Evolutionary conservation across 108 stramenopile species (phyloP).

Genomic region (Fragilariopsis cylindrus): DNA sequence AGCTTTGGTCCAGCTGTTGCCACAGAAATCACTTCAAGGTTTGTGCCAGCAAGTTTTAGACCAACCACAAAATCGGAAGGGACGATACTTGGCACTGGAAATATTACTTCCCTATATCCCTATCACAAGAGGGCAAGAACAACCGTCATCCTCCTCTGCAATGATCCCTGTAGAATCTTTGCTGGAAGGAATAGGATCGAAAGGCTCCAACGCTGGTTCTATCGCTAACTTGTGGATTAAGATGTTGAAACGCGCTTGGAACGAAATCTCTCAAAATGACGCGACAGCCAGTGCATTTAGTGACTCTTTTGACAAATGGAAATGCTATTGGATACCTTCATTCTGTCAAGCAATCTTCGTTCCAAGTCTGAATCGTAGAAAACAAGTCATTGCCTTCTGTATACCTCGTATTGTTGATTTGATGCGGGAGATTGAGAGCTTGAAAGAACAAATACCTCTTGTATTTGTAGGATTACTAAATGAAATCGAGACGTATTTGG

Average conservation of each 20-base stretch:
- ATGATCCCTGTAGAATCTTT: constrained; percentile 30
- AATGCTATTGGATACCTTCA: constrained; percentile 43
- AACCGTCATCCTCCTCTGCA: background rate
- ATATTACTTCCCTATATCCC: constrained; percentile 46
- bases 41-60: constrained; percentile 38
- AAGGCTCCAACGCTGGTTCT: constrained; percentile 47
- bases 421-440: constrained; percentile 17
- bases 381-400: constrained; percentile 56
- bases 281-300: background rate
- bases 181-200: constrained; percentile 53
- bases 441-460: constrained; percentile 21
- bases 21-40: constrained; percentile 12
- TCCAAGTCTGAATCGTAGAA: constrained; percentile 32
- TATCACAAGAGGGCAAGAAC: background rate
- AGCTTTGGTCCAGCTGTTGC: constrained; percentile 39
- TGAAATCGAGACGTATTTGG: constrained; percentile 17
- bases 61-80: constrained; percentile 59
- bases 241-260: constrained; percentile 28
- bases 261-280: constrained; percentile 10
- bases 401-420: constrained; percentile 38
- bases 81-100: constrained; percentile 64
- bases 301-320: constrained; percentile 30
- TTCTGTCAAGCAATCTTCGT: constrained; percentile 42
- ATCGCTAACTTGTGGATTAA: constrained; percentile 66
- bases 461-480: constrained; percentile 29